Evolutionary conservation across 1,284 basidiomycete genomes (phyloP), one percentile per base, ranked within the genome.

Genomic region (Cryptococcus depauperatus): DNA sequence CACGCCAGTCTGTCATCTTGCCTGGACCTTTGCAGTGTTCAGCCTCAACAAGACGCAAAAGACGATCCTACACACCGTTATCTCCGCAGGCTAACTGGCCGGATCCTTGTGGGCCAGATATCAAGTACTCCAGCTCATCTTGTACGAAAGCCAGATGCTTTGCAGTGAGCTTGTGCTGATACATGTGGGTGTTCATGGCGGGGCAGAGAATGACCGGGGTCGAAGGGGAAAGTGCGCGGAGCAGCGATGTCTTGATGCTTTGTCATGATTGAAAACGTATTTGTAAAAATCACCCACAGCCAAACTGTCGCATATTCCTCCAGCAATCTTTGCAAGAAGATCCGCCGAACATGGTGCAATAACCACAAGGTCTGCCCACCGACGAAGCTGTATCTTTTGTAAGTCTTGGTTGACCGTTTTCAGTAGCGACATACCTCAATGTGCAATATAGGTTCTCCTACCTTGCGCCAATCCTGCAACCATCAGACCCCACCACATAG

Each of bases 121-220:
- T 77, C 30, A 80, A 71, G 62, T 95, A 96, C 2, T 79, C 77
- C 9, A 95, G 76, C 35, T 84, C 76, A 1, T 90, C 82, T 16
- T 74, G 75, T 1, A 90, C 76, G 27, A 83, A 61, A 9, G 77
- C 75, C 19, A 96, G 64, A 59, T 98, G 93, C 49, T 82, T 78
- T 2, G 77, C 76, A 0, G 93, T 97, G 28, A 97, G 75, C n/a
- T 90, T 89, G 62, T 98, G 91, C 52, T 85, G 78, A 64, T 86
- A 97, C 93, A 98, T 97, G 54, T 87, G 75, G 5, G 92, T 97
- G 68, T 98, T 98, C 93, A 97, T 98, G 0, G 95, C 93, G 3
- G 93, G 95, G 60, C 92, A 97, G 26, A 97, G 70, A 57, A 84
- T 85, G 14, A 87, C 89, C 2, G 85, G 84, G 0, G 85, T 93